Conservation (phyloP, 345 rosid species). For the Ceriops tagal region DNA sequence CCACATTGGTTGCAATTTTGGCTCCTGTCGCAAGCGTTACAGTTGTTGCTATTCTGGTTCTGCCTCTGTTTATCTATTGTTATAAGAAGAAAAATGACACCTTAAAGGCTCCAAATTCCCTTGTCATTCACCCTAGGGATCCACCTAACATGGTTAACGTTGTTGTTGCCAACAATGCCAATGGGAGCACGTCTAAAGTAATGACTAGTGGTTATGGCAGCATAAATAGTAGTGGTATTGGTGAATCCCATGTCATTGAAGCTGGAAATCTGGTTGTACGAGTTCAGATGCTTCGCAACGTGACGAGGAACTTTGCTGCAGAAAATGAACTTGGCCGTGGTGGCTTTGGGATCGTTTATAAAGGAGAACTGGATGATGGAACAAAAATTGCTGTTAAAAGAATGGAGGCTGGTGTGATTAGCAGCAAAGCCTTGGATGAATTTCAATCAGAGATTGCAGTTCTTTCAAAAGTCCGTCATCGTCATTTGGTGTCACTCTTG, state of each 20-base stretch:
- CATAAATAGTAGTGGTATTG: constrained; percentile 39
- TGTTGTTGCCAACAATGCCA: constrained; percentile 44
- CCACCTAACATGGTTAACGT: constrained; percentile 55
- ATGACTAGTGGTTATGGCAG: constrained; percentile 53
- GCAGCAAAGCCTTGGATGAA: constrained; percentile 58
- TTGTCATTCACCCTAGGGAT: constrained; percentile 66
- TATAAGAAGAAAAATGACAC: constrained; percentile 36
- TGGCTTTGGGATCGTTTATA: constrained; percentile 76
- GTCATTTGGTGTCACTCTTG: constrained; percentile 66
- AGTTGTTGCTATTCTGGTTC: constrained; percentile 32
- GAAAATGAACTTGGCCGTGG: constrained; percentile 78
- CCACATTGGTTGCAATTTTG: constrained; percentile 37
- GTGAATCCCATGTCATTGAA: constrained; percentile 63
- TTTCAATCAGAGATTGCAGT: constrained; percentile 74
- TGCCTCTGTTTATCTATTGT: constrained; percentile 47
- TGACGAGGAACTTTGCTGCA: constrained; percentile 55
- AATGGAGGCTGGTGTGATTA: constrained; percentile 64
- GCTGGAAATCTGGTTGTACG: constrained; percentile 66
- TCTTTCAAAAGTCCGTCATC: constrained; percentile 69
- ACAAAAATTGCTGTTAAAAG: constrained; percentile 76
- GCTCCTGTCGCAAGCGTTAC: constrained; percentile 46
- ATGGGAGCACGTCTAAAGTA: constrained; percentile 41
- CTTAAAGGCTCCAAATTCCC: constrained; percentile 40
- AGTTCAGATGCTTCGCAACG: constrained; percentile 69
- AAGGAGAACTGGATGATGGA: constrained; percentile 68